Percentiles rank a stretch among this genome's conserved stretches.
Conservation (phyloP, 2,329 filamentous ascomycete genomes). For the Coniochaeta prunicola region DNA sequence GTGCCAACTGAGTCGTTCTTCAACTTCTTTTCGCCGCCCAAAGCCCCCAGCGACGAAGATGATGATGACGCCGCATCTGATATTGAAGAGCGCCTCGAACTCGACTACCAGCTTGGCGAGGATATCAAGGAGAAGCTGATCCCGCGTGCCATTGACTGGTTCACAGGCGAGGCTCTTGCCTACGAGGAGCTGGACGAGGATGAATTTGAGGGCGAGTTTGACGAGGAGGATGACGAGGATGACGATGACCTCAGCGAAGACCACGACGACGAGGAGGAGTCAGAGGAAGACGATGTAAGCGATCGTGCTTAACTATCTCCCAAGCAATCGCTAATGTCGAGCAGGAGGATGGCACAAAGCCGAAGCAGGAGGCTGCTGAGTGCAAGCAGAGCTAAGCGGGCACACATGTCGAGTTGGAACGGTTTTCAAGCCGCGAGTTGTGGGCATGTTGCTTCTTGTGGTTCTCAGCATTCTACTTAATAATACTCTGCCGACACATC, state of each 20-base stretch:
- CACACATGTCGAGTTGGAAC: not conserved
- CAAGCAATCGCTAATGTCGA: constrained; percentile 13
- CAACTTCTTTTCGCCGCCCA: constrained; percentile 97
- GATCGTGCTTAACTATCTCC: constrained; percentile 5
- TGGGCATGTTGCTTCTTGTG: not conserved
- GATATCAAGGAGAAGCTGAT: constrained; percentile 99
- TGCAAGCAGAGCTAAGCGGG: constrained; percentile 82
- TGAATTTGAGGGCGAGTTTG: constrained; percentile 73
- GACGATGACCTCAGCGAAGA: constrained; percentile 94
- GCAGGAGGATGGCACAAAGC: constrained; percentile 83
- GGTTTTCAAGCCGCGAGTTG: not conserved
- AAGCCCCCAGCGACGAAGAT: constrained; percentile 69
- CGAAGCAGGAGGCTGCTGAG: constrained; percentile 89
- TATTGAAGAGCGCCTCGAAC: constrained; percentile 94
- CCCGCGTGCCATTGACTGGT: constrained; percentile 97
- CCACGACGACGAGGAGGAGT: constrained; percentile 73
- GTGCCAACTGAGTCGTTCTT: constrained; percentile 98
- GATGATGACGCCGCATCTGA: constrained; percentile 73
- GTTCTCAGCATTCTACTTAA: not conserved
- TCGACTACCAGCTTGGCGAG: constrained; percentile 97
- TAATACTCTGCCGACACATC: not conserved
- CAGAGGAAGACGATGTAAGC: constrained; percentile 65
- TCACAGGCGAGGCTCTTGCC: constrained; percentile 94
- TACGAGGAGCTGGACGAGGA: constrained; percentile 88
- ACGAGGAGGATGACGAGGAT: constrained; percentile 89